A percentile compares a stretch with the other conserved stretches of the same genome.
phyloP scores from a whole-genome alignment of 1,139 yeast genomes.

The Yamadazyma atlantica region DNA sequence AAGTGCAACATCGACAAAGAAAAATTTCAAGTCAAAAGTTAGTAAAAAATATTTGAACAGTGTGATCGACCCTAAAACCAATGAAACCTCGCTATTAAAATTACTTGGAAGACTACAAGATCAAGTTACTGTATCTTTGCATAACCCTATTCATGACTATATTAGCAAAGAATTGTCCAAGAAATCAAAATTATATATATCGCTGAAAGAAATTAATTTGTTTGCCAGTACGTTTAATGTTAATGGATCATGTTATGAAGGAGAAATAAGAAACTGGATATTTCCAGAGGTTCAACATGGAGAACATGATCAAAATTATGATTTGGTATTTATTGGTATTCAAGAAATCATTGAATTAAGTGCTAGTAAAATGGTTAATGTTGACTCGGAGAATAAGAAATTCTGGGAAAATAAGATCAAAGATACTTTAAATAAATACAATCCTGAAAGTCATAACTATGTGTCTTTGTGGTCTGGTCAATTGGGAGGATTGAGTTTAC shows the following conservation, averaged over 20 bases:
- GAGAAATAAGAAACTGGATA: constrained; percentile 56
- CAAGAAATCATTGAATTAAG: constrained; percentile 93
- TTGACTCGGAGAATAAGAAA: constrained; percentile 67
- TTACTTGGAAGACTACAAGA: constrained; percentile 50
- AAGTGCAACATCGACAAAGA: constrained; percentile 31
- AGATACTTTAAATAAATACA: constrained; percentile 48
- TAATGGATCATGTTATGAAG: constrained; percentile 57
- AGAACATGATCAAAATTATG: constrained; percentile 37
- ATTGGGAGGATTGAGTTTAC: constrained; percentile 84
- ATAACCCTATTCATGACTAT: constrained; percentile 72
- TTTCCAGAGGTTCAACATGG: constrained; percentile 39
- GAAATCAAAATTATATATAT: constrained; percentile 48
- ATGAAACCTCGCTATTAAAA: constrained; percentile 47
- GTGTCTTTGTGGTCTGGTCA: constrained; percentile 82
- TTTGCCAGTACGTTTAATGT: constrained; percentile 73
- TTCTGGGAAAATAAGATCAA: constrained; percentile 80
- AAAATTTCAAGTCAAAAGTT: constrained; percentile 44
- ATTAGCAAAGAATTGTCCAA: constrained; percentile 56
- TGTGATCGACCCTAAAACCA: constrained; percentile 41
- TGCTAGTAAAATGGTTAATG: constrained; percentile 84
- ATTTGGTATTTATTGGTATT: constrained; percentile 77
- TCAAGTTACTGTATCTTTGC: constrained; percentile 47
- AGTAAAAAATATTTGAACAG: constrained; percentile 47
- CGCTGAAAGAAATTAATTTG: constrained; percentile 49
- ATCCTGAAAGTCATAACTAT: constrained; percentile 46